These are phyloP conservation scores for Leishmania tropica DNA, from an alignment of 208 protist genomes.

Conservation along the genomic window DNA sequence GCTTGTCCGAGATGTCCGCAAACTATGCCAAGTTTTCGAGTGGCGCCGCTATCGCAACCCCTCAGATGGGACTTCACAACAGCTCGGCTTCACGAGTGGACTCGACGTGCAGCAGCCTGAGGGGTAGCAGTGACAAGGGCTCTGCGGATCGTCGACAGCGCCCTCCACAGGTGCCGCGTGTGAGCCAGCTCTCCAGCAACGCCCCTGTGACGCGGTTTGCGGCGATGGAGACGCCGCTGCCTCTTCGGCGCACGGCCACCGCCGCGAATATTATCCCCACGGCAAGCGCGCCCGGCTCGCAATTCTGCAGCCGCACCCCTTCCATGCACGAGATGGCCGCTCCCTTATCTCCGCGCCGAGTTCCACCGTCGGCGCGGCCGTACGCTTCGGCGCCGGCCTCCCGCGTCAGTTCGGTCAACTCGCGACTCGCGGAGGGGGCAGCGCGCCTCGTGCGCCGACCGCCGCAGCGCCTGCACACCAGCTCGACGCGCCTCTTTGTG, in stretches of 20 bases:
- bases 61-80: background rate
- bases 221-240: background rate
- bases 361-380: conserved; percentile 2
- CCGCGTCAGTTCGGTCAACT: conserved; percentile 41
- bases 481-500: background rate
- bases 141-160: conserved; percentile 12
- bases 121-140: conserved; percentile 12
- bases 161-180: conserved; percentile 11
- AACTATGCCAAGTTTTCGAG: background rate
- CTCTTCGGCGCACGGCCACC: background rate
- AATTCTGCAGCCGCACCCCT: conserved; percentile 10
- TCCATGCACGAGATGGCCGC: conserved; percentile 9
- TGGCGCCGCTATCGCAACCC: background rate
- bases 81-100: conserved; percentile 10
- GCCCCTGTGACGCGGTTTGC: background rate
- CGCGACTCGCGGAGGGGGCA: conserved; percentile 16
- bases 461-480: background rate
- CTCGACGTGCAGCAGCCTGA: conserved; percentile 23
- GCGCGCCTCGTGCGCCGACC: background rate
- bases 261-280: background rate
- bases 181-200: background rate
- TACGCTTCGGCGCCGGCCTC: conserved; percentile 32
- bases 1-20: background rate
- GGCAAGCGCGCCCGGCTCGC: conserved; percentile 5
- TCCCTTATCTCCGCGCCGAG: background rate